Evolutionary conservation across 345 rosid species (phyloP).

Genomic region (Cardiospermum halicacabum): DNA sequence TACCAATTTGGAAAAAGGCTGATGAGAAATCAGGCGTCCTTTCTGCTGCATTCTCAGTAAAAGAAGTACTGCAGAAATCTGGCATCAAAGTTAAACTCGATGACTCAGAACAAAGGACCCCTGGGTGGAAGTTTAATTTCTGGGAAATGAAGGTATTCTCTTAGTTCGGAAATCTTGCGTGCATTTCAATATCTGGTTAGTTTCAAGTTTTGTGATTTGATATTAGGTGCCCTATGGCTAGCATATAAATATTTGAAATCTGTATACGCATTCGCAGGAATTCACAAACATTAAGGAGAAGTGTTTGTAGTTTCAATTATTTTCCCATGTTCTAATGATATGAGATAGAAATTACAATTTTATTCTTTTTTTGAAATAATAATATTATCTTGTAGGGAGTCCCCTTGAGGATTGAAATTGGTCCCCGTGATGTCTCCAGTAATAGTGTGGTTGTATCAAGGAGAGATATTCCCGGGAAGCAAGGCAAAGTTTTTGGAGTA

Average conservation of each 20-base stretch:
- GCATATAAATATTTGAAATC: not conserved
- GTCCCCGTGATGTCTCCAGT: constrained; percentile 89
- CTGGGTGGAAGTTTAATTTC: constrained; percentile 95
- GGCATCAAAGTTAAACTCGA: constrained; percentile 85
- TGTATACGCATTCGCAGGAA: not conserved
- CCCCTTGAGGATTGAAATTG: constrained; percentile 87
- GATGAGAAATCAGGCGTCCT: constrained; percentile 70
- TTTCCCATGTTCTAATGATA: not conserved
- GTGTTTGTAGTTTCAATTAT: not conserved
- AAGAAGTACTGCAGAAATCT: constrained; percentile 50
- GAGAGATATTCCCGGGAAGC: constrained; percentile 89
- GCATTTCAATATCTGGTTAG: not conserved
- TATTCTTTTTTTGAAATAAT: constrained; percentile 4
- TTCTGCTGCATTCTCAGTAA: constrained; percentile 60
- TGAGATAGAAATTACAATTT: not conserved
- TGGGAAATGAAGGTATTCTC: constrained; percentile 91
- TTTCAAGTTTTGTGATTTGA: not conserved
- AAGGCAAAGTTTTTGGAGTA: constrained; percentile 87
- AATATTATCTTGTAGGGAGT: constrained; percentile 49
- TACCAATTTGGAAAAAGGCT: constrained; percentile 88
- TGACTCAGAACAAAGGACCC: constrained; percentile 75
- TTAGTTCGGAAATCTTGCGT: constrained; percentile 5
- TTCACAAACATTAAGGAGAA: not conserved
- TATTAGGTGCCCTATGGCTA: not conserved
- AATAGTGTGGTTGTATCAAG: constrained; percentile 78